Base-by-base conservation (phyloP, 208 protist species). In the Naegleria lovaniensis region DNA sequence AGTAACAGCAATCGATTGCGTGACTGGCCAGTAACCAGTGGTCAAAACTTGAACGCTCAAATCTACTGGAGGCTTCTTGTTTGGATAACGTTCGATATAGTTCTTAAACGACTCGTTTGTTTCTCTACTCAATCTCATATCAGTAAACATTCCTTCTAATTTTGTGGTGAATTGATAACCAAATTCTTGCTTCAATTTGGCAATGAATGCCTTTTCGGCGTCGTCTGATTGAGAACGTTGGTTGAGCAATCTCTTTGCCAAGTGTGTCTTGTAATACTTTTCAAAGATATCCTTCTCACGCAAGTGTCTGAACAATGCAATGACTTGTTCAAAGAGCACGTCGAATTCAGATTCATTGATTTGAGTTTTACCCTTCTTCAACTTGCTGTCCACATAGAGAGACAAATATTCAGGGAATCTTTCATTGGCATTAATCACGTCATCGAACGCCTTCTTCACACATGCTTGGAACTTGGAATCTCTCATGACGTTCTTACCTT, bases 271-370 rank as follows among this genome's bases (percentile, higher is more conserved):
- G 92, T 97, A 97, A 89, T 96, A 97, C 90, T 95, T 93, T 85
- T 97, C 95, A 86, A 97, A 97, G 33, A 97, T 92, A 92, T 97
- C 96, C 92, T 97, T 97, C 67, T 97, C 95, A 51, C 93, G 90
- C 38, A 97, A 86, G 84, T 95, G 95, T 88, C 94, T 90, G 88
- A 97, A 97, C 3, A 97, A 67, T 33, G 93, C 92, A 48, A 97
- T 93, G 29, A 94, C 91, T 92, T 95, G 93, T 52, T 96, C 93
- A 41, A 96, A 91, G 15, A 93, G 92, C 0, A 89, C 67, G 59
- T 96, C 95, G 11, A 95, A 86, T 85, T 97, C 94, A 38, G 96
- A 93, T 55, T 97, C 96, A n/a, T 52, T 40, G 9, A 90, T 19
- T 38, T 36, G n/a, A 9, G 43, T 79, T 25, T 92, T 90, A 93